Conservation (phyloP, 2,329 filamentous ascomycete species). For the Clarireedia homoeocarpa region DNA sequence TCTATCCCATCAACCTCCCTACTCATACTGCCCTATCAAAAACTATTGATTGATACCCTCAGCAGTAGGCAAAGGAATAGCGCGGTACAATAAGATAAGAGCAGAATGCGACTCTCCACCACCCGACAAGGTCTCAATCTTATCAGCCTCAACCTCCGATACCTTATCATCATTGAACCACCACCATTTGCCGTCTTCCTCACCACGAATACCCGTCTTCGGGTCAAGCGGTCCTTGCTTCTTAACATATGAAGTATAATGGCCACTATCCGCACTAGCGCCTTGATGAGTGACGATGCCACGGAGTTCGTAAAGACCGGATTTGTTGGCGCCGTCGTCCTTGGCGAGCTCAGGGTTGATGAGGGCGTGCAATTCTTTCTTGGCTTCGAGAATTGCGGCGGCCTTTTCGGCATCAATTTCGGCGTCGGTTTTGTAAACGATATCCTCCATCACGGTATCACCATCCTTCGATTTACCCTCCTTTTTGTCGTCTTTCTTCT, state of each 20-base stretch:
- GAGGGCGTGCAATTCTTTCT: constrained; percentile 78
- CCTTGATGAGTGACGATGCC: constrained; percentile 96
- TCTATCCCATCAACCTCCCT: no score
- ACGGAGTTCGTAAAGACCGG: constrained; percentile 88
- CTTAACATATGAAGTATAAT: constrained; percentile 98
- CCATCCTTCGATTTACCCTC: constrained; percentile 45
- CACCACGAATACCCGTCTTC: constrained; percentile 66
- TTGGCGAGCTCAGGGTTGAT: constrained; percentile 66
- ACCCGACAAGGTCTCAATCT: constrained; percentile 82
- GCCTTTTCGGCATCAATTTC: constrained; percentile 83
- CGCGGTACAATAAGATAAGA: constrained; percentile 70
- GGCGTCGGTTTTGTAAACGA: constrained; percentile 78
- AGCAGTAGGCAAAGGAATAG: constrained; percentile 58
- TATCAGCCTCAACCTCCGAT: constrained; percentile 80
- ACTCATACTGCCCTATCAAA: no score
- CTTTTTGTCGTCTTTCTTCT: constrained; percentile 30
- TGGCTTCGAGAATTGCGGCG: constrained; percentile 65
- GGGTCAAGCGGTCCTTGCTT: constrained; percentile 69
- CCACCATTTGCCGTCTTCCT: constrained; percentile 96
- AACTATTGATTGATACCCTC: constrained; percentile 33
- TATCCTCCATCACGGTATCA: constrained; percentile 59
- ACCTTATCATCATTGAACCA: constrained; percentile 99
- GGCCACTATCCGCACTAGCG: constrained; percentile 90
- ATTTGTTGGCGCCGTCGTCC: constrained; percentile 83
- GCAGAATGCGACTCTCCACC: constrained; percentile 84